Percentiles rank a stretch among this genome's conserved stretches.
These are phyloP conservation scores for Vigna nakashimae DNA, from an alignment of 306 rosid species.

Conservation along the genomic window DNA sequence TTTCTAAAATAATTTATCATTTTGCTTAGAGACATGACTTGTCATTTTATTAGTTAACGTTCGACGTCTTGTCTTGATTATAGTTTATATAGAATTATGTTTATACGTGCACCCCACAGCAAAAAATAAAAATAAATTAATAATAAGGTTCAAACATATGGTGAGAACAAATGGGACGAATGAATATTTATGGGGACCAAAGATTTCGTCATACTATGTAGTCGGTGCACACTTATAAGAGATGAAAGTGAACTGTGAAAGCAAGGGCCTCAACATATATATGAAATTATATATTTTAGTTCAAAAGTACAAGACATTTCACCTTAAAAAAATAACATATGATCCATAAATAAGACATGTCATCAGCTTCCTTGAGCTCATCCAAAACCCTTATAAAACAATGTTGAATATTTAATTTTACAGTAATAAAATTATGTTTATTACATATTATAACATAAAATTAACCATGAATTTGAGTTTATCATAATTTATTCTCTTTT, in stretches of 20 bases:
- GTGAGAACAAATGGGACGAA: neutral
- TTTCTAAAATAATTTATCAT: slow-evolving; percentile 6
- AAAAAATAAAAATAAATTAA: neutral
- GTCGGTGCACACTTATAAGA: slow-evolving; percentile 41
- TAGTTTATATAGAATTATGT: no score
- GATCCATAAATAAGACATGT: no score
- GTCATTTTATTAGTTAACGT: slow-evolving; percentile 30
- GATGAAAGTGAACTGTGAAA: neutral
- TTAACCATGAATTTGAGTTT: no score
- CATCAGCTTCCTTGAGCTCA: no score
- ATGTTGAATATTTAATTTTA: no score
- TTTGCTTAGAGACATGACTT: slow-evolving; percentile 24
- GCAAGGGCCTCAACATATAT: neutral
- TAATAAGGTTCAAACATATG: neutral
- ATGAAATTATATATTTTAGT: no score
- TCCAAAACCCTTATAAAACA: no score
- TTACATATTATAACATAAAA: no score
- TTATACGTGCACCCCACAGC: neutral
- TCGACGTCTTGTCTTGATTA: slow-evolving; percentile 37
- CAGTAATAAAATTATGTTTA: no score
- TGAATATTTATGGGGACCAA: slow-evolving; percentile 19
- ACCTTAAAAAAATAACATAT: no score
- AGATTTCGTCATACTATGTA: neutral
- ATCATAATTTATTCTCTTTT: no score
- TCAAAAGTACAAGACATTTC: no score